A percentile compares a stretch with the other conserved stretches of the same genome.
Conservation (phyloP, 768 basidiomycete genomes). For the Agaricus blazei region DNA sequence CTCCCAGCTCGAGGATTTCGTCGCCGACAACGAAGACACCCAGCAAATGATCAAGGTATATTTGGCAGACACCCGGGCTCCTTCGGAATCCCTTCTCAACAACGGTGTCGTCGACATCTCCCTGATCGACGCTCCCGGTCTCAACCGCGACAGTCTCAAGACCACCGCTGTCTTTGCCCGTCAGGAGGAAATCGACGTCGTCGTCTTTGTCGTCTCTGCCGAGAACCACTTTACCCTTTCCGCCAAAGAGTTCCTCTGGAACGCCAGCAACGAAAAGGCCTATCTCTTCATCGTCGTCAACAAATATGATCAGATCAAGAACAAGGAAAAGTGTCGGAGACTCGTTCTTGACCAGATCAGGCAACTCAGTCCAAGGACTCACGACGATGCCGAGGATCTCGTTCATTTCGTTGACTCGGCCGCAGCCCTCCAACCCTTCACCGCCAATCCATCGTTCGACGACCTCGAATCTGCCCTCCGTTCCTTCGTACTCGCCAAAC, state of each 20-base stretch:
- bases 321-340: constrained; percentile 89
- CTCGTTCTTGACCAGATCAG: constrained; percentile 92
- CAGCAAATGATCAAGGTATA: constrained; percentile 84
- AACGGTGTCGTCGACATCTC: constrained; percentile 97
- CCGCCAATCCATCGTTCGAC: constrained; percentile 69
- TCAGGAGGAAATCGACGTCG: constrained; percentile 97
- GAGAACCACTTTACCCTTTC: constrained; percentile 99
- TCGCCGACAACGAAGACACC: constrained; percentile 68
- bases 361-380: constrained; percentile 87
- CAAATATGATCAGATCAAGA: constrained; percentile 92
- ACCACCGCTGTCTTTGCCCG: constrained; percentile 94
- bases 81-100: constrained; percentile 81
- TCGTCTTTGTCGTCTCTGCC: constrained; percentile 96
- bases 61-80: constrained; percentile 72
- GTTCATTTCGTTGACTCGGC: constrained; percentile 98
- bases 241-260: constrained; percentile 89
- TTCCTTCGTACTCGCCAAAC: constrained; percentile 93
- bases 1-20: constrained; percentile 70
- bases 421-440: constrained; percentile 59
- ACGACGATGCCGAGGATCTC: constrained; percentile 85
- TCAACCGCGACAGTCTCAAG: constrained; percentile 92
- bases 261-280: constrained; percentile 94
- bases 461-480: constrained; percentile 87
- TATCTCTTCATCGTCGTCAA: constrained; percentile 99
- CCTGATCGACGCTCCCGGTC: constrained; percentile 95